Base-by-base conservation (phyloP, 768 basidiomycete species). In the Austroboletus festivus region DNA sequence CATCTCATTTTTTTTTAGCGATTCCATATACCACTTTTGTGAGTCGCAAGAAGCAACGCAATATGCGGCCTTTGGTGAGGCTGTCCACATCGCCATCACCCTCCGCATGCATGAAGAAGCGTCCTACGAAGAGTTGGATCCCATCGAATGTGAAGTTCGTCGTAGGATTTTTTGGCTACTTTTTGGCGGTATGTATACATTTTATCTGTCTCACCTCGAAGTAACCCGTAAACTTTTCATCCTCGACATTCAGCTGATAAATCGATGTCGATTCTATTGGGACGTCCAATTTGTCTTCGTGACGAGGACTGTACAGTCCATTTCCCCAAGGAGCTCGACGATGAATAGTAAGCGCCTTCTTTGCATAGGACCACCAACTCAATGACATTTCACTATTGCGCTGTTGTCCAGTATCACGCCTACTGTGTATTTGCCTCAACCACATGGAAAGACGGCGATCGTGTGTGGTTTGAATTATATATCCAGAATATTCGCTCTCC, bases 251-350 rank as follows among this genome's bases (percentile, higher is more conserved):
- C 61, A 89, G 89, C 89, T 53, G 93, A 94, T 65, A 92, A 92
- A 69, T 91, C 89, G 16, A 88, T 86, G 85, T 86, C 87, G 41
- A 86, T 92, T 57, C 73, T 93, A 35, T 75, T 92, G 38, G 89
- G 88, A 16, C 77, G 91, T 50, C 89, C 90, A 33, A 89, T 93
- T 54, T 89, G 83, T 65, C 73, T 93, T 60, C 79, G 89, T 45
- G 89, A 93, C 60, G 93, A 93, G 64, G 92, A 95, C 65, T 93
- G 90, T 68, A 90, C 89, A 9, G 80, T 89, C 3, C 84, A 89
- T 64, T 90, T 91, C 70, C 89, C 89, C 22, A 87, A 85, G 67
- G 89, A 92, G 68, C 72, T 92, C 49, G 89, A 92, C 67, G 89
- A 92, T 63, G 89, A 91, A 72, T 91, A 89, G 89, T 91, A 68